Percentiles rank a stretch among this genome's conserved stretches.
phyloP scores from a whole-genome alignment of 495 filamentous ascomycete genomes.

The Gamarada debralockiae region DNA sequence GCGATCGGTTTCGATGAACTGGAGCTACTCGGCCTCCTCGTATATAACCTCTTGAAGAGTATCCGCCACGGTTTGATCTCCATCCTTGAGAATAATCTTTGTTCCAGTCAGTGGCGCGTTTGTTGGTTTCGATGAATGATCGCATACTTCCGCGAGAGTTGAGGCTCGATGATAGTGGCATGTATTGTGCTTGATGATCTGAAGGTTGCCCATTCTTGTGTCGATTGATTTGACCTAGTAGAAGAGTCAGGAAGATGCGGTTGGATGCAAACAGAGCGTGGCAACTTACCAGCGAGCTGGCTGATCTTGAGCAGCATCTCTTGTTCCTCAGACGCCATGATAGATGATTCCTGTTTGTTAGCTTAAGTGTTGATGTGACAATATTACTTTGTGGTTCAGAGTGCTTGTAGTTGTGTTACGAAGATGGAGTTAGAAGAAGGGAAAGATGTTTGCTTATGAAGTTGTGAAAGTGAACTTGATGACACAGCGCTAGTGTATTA shows the following conservation, averaged over 20 bases:
- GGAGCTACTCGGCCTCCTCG: conserved; percentile 38
- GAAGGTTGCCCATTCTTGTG: conserved; percentile 50
- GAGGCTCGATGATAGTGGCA: not conserved
- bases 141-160: conserved; percentile 14
- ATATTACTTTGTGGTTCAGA: not conserved
- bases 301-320: conserved; percentile 73
- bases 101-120: conserved; percentile 6
- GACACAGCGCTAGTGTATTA: not conserved
- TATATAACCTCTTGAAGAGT: conserved; percentile 36
- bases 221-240: conserved; percentile 74
- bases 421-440: not conserved
- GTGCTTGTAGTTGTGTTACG: conserved; percentile 1
- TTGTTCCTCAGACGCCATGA: conserved; percentile 42
- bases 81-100: conserved; percentile 26
- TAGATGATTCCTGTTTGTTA: conserved; percentile 12
- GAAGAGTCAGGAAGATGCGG: conserved; percentile 6
- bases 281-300: conserved; percentile 63
- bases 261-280: conserved; percentile 5
- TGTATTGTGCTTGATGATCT: conserved; percentile 6
- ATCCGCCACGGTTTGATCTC: conserved; percentile 19
- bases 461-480: too few species aligned
- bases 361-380: conserved; percentile 3
- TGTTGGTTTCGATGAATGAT: conserved; percentile 1
- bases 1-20: conserved; percentile 64
- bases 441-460: not conserved